Conservation (phyloP, 768 basidiomycete genomes). For the Kwoniella pini region DNA sequence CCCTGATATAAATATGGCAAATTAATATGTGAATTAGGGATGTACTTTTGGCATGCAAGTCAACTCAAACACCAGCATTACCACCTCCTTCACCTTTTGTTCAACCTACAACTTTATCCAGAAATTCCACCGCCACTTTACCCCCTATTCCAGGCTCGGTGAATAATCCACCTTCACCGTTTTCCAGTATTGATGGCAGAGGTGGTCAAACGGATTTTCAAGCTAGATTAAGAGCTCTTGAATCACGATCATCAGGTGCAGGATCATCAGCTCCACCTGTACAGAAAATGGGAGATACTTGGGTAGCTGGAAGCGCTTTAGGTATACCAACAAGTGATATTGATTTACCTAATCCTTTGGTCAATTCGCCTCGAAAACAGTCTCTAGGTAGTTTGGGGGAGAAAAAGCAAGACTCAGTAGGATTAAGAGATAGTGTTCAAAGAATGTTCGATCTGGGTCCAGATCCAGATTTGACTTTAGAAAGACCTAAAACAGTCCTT, state of each 20-base stretch:
- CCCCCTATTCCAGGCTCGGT: conserved; percentile 8
- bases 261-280: conserved; percentile 32
- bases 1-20: too few relatives aligned
- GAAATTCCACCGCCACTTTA: neutral
- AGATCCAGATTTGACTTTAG: conserved; percentile 18
- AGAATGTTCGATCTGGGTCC: conserved; percentile 43
- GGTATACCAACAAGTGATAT: conserved; percentile 22
- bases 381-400: neutral
- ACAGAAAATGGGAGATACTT: conserved; percentile 47
- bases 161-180: neutral
- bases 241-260: conserved; percentile 11
- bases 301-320: conserved; percentile 41
- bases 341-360: neutral
- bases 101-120: neutral
- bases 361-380: neutral
- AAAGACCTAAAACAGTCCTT: conserved; percentile 6
- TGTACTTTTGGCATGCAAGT: conserved; percentile 45
- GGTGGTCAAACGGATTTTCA: conserved; percentile 19
- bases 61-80: conserved; percentile 26
- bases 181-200: neutral
- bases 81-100: conserved; percentile 43
- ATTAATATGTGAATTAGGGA: conserved; percentile 41
- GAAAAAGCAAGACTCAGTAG: neutral
- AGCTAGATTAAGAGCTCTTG: conserved; percentile 14
- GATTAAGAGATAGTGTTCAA: conserved; percentile 36